phyloP scores from a whole-genome alignment of 768 basidiomycete genomes.

The Candolleomyces efflorescens region DNA sequence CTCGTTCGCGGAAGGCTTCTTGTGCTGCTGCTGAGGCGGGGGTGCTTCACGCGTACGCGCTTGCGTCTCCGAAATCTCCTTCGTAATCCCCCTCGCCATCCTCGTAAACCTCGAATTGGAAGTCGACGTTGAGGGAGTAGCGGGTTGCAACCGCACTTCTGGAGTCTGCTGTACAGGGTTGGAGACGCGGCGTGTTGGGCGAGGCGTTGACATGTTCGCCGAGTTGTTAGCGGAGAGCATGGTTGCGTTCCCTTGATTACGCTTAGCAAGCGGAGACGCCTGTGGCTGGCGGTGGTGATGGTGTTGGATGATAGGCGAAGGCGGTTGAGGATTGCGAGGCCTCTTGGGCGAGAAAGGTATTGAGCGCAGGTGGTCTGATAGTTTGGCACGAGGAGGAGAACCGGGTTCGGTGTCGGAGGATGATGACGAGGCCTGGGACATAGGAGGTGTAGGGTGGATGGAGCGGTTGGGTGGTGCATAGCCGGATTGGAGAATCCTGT shows the following conservation, averaged over 20 bases:
- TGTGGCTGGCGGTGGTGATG: constrained; percentile 10
- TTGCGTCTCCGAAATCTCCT: constrained; percentile 43
- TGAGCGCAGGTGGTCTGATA: constrained; percentile 67
- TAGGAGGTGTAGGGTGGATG: constrained; percentile 42
- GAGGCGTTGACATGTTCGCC: constrained; percentile 28
- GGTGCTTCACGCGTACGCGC: neutral
- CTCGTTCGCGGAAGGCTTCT: too few relatives aligned
- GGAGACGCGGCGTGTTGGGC: constrained; percentile 25
- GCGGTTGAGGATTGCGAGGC: constrained; percentile 29
- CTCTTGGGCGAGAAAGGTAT: constrained; percentile 76
- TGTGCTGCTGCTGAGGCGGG: too few relatives aligned
- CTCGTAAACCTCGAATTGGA: constrained; percentile 62
- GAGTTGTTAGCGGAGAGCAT: constrained; percentile 7
- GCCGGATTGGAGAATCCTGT: constrained; percentile 55
- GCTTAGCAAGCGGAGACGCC: constrained; percentile 7
- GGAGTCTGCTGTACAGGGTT: constrained; percentile 21
- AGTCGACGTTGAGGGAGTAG: constrained; percentile 51
- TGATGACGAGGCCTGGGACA: constrained; percentile 45
- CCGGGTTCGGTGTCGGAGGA: constrained; percentile 41
- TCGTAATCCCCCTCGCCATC: constrained; percentile 51
- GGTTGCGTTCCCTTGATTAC: neutral
- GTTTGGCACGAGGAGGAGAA: constrained; percentile 50
- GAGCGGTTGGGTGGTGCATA: constrained; percentile 35
- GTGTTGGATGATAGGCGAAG: constrained; percentile 18
- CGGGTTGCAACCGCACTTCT: constrained; percentile 51